A percentile compares a stretch with the other conserved stretches of the same genome.
Evolutionary conservation across 352 stramenopile genomes (phyloP).

Genomic region (Globisporangium ultimum): DNA sequence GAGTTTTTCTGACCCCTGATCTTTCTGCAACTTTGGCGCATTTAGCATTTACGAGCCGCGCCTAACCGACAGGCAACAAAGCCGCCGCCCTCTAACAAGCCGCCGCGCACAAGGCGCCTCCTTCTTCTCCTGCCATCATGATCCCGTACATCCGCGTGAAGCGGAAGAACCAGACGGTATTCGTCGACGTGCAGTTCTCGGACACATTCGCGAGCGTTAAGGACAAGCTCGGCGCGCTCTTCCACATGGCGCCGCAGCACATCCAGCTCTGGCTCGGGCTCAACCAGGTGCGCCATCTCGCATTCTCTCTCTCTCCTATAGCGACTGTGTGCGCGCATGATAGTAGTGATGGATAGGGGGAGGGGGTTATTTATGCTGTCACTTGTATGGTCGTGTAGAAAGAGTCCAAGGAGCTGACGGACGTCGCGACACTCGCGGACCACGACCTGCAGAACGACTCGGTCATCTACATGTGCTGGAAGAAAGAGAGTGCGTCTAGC

Average conservation of each 20-base stretch:
- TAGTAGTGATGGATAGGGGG: too few species aligned
- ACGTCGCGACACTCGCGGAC: constrained; percentile 76
- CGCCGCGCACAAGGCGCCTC: too few species aligned
- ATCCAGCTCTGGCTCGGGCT: constrained; percentile 75
- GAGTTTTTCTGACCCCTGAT: too few species aligned
- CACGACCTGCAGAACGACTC: constrained; percentile 83
- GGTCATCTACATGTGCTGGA: constrained; percentile 85
- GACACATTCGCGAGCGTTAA: constrained; percentile 85
- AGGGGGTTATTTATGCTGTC: not conserved
- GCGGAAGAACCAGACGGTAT: constrained; percentile 82
- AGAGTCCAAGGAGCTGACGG: constrained; percentile 71
- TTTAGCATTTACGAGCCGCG: too few species aligned
- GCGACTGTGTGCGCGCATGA: too few species aligned
- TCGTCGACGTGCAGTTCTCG: constrained; percentile 74
- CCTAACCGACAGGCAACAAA: too few species aligned
- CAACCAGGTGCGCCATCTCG: constrained; percentile 40
- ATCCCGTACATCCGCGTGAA: constrained; percentile 88
- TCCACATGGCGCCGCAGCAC: constrained; percentile 50
- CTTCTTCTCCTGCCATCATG: too few species aligned
- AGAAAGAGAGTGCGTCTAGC: constrained; percentile 73
- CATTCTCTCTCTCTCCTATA: constrained; percentile 2
- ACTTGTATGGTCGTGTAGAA: constrained; percentile 26
- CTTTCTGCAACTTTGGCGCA: too few species aligned
- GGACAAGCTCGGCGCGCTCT: constrained; percentile 69
- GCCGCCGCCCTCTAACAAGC: too few species aligned